phyloP scores from a whole-genome alignment of 2,329 filamentous ascomycete species.

The Cladosporium sp. region DNA sequence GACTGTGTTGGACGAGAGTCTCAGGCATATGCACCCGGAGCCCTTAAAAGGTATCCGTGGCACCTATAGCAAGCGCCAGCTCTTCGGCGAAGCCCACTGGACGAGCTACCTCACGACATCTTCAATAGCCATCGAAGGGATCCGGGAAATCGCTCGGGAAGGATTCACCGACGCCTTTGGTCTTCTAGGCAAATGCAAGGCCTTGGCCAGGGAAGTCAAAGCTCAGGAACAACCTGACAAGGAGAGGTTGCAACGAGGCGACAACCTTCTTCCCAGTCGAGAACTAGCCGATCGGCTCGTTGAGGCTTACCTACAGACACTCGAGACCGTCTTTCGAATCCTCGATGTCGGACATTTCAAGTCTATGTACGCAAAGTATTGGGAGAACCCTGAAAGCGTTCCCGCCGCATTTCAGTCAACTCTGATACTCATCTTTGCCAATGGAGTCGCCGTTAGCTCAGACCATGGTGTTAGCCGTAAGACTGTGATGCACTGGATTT shows the following conservation, averaged over 20 bases:
- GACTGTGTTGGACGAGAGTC: not conserved
- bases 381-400: not conserved
- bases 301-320: slow-evolving; percentile 3
- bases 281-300: slow-evolving; percentile 11
- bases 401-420: not conserved
- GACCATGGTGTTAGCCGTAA: slow-evolving; percentile 1
- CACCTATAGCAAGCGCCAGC: slow-evolving; percentile 1
- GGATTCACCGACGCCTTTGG: slow-evolving; percentile 14
- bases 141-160: slow-evolving; percentile 6
- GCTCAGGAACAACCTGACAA: slow-evolving; percentile 4
- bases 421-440: slow-evolving; percentile 8
- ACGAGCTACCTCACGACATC: slow-evolving; percentile 9
- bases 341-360: slow-evolving; percentile 7
- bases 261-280: slow-evolving; percentile 7
- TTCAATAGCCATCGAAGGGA: slow-evolving; percentile 14
- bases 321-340: slow-evolving; percentile 5
- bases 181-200: slow-evolving; percentile 12
- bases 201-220: slow-evolving; percentile 14
- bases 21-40: not conserved
- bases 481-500: slow-evolving; percentile 12
- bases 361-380: slow-evolving; percentile 9
- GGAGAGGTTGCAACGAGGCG: slow-evolving; percentile 1
- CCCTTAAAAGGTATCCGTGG: slow-evolving; percentile 12
- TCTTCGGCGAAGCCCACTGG: slow-evolving; percentile 15
- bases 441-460: not conserved